Evolutionary conservation across 2,329 filamentous ascomycete genomes (phyloP).

Genomic region (Phaeosphaeria sp.): DNA sequence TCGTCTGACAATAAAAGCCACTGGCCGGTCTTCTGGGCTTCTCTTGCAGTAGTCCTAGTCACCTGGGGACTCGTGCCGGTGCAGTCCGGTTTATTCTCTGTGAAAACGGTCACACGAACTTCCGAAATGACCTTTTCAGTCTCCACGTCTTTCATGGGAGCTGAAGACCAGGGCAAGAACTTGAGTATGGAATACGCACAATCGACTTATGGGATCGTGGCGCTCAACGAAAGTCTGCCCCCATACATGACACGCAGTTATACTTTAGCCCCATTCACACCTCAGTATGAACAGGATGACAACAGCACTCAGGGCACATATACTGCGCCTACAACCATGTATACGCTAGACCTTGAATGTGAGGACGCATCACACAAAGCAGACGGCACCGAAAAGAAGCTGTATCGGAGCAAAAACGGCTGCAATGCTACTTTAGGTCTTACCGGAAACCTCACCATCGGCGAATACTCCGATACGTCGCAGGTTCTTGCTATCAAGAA

Average conservation of each 20-base stretch:
- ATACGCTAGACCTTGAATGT: conserved; percentile 45
- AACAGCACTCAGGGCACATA: conserved; percentile 17
- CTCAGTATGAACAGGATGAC: conserved; percentile 11
- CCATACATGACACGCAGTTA: conserved; percentile 54
- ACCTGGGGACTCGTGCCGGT: conserved; percentile 63
- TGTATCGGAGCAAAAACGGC: conserved; percentile 29
- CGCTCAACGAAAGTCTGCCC: conserved; percentile 55
- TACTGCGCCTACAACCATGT: conserved; percentile 37
- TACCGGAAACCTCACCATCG: conserved; percentile 20
- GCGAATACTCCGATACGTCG: background rate
- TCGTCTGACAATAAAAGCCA: conserved; percentile 49
- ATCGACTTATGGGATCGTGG: conserved; percentile 54
- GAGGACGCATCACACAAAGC: conserved; percentile 17
- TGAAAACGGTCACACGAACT: conserved; percentile 31
- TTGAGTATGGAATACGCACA: conserved; percentile 52
- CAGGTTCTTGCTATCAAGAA: background rate
- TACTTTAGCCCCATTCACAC: conserved; percentile 53
- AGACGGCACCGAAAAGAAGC: background rate
- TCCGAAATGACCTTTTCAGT: conserved; percentile 9
- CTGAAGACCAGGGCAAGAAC: conserved; percentile 32
- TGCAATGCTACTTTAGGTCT: conserved; percentile 19
- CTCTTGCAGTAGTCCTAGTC: conserved; percentile 57
- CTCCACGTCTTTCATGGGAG: conserved; percentile 33
- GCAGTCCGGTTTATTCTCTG: conserved; percentile 62
- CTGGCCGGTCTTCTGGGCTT: conserved; percentile 60